Evolutionary conservation across 2,329 filamentous ascomycete genomes (phyloP), one percentile per base, ranked within the genome.

Genomic region (Calonectria pauciramosa): DNA sequence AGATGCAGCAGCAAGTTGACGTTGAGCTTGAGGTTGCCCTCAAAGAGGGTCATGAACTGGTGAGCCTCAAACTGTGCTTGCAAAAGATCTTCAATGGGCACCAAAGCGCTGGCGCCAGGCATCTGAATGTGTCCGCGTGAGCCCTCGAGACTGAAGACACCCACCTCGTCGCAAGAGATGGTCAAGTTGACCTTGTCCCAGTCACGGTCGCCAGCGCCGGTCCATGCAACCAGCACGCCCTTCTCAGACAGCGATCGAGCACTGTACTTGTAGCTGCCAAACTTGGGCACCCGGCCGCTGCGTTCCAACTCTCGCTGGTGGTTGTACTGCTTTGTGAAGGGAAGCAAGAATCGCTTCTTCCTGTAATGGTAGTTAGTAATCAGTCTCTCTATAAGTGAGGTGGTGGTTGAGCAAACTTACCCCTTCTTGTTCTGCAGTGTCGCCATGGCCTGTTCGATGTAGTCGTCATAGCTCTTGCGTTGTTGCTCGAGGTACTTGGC

Each of bases 271-370:
- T 94, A 99, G 47, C 95, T 97, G 76, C 97, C 97, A 83, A 99
- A 99, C 84, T 98, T 98, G 85, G 98, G 97, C 68, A 98, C 95
- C 65, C 96, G 95, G 34, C 97, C 97, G 10, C 94, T 94, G 73
- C 95, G 94, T 83, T 98, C 95, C 38, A 99, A 93, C 86, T 99
- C 97, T 78, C 96, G 94, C 87, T 99, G 96, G 86, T 99, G 97
- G 85, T 98, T 98, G 91, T 98, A 99, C 85, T 99, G 97, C 83
- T 98, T 98, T 30, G 96, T 98, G 85, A 99, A 99, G 18, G 97
- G 97, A 84, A 99, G 91, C 71, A 98, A 90, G 89, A 98, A 98
- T 68, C 94, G 92, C 85, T 97, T 98, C 88, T 97, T 97, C 76
- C 94, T 93, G 79, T 80, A 63, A n/a, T 32, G n/a, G 14, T 26